phyloP scores from a whole-genome alignment of 2,329 filamentous ascomycete genomes.

The Iodosphaeria phyllophila region DNA sequence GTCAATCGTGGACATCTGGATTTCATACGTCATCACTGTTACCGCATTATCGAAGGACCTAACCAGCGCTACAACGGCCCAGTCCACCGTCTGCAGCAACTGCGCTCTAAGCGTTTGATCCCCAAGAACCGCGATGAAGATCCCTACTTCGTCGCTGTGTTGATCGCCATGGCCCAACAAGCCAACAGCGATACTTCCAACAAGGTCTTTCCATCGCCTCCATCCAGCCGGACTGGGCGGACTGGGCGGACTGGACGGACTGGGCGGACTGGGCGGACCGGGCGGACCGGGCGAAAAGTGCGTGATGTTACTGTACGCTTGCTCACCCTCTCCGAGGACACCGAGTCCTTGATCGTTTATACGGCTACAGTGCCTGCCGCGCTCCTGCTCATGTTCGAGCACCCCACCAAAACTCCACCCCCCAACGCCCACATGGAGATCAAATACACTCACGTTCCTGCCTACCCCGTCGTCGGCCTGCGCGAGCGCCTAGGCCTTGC shows the following conservation, averaged over 20 bases:
- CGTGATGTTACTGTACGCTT: constrained; percentile 29
- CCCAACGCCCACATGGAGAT: constrained; percentile 21
- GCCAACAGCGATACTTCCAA: constrained; percentile 5
- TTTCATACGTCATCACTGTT: constrained; percentile 25
- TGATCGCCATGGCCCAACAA: constrained; percentile 37
- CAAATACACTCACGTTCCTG: constrained; percentile 26
- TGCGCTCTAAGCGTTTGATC: constrained; percentile 26
- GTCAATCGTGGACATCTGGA: constrained; percentile 27
- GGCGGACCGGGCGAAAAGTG: no score
- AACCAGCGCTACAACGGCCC: constrained; percentile 22
- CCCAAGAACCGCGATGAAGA: constrained; percentile 31
- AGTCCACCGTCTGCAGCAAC: constrained; percentile 25
- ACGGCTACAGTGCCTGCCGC: constrained; percentile 26
- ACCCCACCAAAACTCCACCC: constrained; percentile 21
- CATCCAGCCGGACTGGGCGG: no score
- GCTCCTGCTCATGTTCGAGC: constrained; percentile 30
- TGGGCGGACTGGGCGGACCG: no score
- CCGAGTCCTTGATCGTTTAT: constrained; percentile 32
- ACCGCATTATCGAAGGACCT: constrained; percentile 23
- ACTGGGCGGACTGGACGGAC: no score
- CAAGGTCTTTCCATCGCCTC: constrained; percentile 9
- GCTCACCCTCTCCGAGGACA: constrained; percentile 26
- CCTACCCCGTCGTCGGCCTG: constrained; percentile 35
- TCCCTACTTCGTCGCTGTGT: constrained; percentile 29
- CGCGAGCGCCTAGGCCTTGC: constrained; percentile 34